A percentile compares a stretch with the other conserved stretches of the same genome.
These are phyloP conservation scores for Podospora pseudoanserina DNA, from an alignment of 495 filamentous ascomycete species.

Conservation along the genomic window DNA sequence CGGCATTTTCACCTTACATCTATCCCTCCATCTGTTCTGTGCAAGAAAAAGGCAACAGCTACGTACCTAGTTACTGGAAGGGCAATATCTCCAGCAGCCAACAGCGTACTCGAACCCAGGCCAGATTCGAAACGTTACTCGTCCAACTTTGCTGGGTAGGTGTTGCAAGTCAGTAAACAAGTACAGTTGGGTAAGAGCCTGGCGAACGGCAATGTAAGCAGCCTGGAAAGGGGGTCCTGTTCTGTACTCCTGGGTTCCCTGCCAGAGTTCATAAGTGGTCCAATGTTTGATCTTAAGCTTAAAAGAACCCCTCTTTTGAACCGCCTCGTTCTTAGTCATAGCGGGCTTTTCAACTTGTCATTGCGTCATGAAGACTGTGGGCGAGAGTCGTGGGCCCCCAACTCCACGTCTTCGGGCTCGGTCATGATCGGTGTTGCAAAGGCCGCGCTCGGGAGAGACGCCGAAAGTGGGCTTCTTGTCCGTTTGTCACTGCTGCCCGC, in stretches of 20 bases:
- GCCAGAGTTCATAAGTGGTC: neutral
- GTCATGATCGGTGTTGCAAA: neutral
- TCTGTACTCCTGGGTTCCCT: neutral
- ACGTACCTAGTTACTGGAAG: neutral
- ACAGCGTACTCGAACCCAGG: neutral
- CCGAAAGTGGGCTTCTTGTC: neutral
- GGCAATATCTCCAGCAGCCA: neutral
- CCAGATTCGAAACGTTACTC: no score
- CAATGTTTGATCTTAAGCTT: constrained; percentile 3
- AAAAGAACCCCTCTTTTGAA: constrained; percentile 8
- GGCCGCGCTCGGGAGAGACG: neutral
- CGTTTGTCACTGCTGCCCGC: neutral
- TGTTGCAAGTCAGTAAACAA: no score
- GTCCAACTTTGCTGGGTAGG: no score
- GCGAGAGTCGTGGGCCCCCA: constrained; percentile 10
- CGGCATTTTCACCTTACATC: neutral
- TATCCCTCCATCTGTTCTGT: neutral
- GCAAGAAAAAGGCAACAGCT: neutral
- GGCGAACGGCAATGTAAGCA: no score
- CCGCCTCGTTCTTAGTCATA: constrained; percentile 14
- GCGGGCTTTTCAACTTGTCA: neutral
- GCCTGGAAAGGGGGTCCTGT: neutral
- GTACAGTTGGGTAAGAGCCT: no score
- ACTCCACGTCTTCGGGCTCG: neutral
- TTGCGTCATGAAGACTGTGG: constrained; percentile 13